phyloP scores from a whole-genome alignment of 371 early-diverging fungal species.

The Cokeromyces recurvatus region DNA sequence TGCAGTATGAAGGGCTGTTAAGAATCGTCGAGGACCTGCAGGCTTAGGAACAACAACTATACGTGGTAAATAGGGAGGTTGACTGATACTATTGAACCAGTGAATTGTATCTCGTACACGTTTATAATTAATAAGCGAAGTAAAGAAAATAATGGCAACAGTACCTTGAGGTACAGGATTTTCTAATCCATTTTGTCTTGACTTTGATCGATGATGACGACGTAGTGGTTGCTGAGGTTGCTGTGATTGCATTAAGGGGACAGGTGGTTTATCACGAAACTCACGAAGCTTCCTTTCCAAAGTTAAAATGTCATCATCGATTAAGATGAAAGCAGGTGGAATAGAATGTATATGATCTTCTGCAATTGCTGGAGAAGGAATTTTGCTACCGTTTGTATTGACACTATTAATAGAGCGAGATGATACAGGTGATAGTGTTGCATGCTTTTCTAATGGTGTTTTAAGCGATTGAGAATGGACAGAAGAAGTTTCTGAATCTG shows the following conservation, averaged over 20 bases:
- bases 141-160: constrained; percentile 57
- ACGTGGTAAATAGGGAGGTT: constrained; percentile 37
- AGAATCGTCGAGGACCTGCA: constrained; percentile 61
- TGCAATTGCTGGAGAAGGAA: constrained; percentile 29
- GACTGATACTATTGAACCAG: constrained; percentile 9
- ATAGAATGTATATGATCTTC: constrained; percentile 29
- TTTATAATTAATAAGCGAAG: constrained; percentile 54
- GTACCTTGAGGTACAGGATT: constrained; percentile 19
- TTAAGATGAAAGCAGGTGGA: constrained; percentile 47
- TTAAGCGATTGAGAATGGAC: not conserved
- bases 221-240: constrained; percentile 9
- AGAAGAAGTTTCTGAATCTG: constrained; percentile 8
- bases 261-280: constrained; percentile 28
- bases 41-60: constrained; percentile 66
- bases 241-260: constrained; percentile 11
- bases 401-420: not conserved
- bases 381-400: not conserved
- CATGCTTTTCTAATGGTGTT: not conserved
- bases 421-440: not conserved
- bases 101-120: constrained; percentile 55
- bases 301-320: constrained; percentile 50
- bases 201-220: constrained; percentile 30
- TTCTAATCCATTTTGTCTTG: constrained; percentile 2
- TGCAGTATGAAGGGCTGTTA: constrained; percentile 63
- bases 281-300: constrained; percentile 45